Evolutionary conservation across 768 basidiomycete species (phyloP).

Genomic region (Mycena latifolia): DNA sequence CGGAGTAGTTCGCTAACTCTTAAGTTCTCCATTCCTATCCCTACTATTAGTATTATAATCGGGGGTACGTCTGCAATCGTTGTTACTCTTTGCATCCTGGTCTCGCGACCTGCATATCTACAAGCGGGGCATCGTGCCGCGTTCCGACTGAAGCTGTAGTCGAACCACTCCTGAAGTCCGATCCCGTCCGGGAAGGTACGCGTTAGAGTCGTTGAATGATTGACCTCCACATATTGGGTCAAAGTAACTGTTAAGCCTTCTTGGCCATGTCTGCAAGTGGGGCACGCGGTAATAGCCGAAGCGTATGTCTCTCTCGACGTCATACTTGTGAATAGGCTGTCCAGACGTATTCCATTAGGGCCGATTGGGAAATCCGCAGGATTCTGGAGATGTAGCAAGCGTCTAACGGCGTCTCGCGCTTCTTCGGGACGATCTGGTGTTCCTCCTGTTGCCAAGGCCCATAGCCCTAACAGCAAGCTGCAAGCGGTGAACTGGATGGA

Average conservation of each 20-base stretch:
- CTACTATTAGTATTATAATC: background rate
- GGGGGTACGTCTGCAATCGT: too few relatives aligned
- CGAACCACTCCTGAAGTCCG: background rate
- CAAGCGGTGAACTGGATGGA: too few relatives aligned
- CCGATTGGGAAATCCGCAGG: conserved; percentile 2
- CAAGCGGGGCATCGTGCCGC: too few relatives aligned
- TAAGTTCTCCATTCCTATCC: background rate
- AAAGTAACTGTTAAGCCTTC: background rate
- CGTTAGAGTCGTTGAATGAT: background rate
- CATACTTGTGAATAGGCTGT: background rate
- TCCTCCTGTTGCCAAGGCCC: too few relatives aligned
- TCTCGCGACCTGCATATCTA: too few relatives aligned
- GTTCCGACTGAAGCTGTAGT: background rate
- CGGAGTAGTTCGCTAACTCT: background rate
- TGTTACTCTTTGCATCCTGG: too few relatives aligned
- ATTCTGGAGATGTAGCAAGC: background rate
- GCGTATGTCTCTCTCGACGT: background rate
- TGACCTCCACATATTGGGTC: background rate
- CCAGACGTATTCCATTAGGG: background rate
- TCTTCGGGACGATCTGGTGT: too few relatives aligned
- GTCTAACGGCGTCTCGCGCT: too few relatives aligned
- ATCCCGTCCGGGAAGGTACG: background rate
- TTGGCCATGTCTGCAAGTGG: background rate
- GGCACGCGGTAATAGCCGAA: background rate
- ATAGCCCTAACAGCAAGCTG: too few relatives aligned